phyloP scores from a whole-genome alignment of 139 green algal genomes.

The Trebouxia sp. region DNA sequence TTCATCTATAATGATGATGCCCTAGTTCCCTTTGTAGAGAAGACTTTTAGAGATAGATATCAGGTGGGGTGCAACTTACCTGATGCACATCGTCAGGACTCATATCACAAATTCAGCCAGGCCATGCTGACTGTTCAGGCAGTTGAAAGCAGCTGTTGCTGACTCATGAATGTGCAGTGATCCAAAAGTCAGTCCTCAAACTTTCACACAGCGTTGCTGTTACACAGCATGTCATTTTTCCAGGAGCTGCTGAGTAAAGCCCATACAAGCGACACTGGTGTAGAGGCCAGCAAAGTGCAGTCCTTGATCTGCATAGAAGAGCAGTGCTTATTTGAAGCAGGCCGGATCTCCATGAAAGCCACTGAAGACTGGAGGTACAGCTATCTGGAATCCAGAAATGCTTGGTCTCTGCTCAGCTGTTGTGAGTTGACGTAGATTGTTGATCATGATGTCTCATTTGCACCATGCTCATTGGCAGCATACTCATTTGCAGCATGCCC shows the following conservation, averaged over 20 bases:
- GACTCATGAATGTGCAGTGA: too few species aligned
- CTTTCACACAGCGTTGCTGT: too few species aligned
- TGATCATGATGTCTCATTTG: too few species aligned
- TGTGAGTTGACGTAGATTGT: too few species aligned
- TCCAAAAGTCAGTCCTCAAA: too few species aligned
- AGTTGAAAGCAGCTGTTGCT: too few species aligned
- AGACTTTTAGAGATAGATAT: conserved; percentile 51
- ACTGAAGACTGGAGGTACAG: conserved; percentile 28
- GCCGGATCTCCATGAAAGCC: conserved; percentile 2
- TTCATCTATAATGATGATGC: conserved; percentile 32
- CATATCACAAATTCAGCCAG: too few species aligned
- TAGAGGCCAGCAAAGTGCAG: conserved; percentile 40
- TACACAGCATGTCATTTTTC: background rate
- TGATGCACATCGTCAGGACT: background rate
- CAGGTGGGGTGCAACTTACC: conserved; percentile 34
- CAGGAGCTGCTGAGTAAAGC: conserved; percentile 55
- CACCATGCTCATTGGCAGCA: too few species aligned
- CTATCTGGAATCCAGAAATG: too few species aligned
- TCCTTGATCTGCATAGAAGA: conserved; percentile 48
- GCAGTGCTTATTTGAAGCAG: conserved; percentile 35
- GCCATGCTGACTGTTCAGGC: too few species aligned
- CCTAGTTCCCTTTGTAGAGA: conserved; percentile 44
- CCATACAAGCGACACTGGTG: conserved; percentile 42
- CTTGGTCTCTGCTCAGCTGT: too few species aligned
- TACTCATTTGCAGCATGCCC: too few species aligned